Conservation (phyloP, 1,284 basidiomycete species). For the Gymnopus androsaceus region DNA sequence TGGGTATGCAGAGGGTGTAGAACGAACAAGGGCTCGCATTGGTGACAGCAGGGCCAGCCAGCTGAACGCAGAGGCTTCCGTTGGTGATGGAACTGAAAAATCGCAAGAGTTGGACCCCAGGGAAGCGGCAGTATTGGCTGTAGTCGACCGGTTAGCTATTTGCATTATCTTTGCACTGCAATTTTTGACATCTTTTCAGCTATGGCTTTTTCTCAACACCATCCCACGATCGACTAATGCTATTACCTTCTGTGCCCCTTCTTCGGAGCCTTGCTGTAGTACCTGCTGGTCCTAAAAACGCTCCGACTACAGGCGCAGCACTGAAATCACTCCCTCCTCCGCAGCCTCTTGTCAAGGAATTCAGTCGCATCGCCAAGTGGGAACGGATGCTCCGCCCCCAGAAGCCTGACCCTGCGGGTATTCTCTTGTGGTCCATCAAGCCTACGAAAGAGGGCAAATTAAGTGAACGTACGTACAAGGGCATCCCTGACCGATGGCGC, state of each 20-base stretch:
- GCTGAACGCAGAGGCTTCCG: constrained; percentile 52
- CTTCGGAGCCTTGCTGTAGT: constrained; percentile 56
- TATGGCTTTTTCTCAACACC: constrained; percentile 84
- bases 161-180: constrained; percentile 13
- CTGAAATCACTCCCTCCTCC: constrained; percentile 50
- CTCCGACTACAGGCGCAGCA: constrained; percentile 40
- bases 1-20: constrained; percentile 88
- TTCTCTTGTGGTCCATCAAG: constrained; percentile 76
- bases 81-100: constrained; percentile 60
- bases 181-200: constrained; percentile 41
- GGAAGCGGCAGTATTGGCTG: constrained; percentile 70
- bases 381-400: constrained; percentile 78
- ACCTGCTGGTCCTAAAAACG: constrained; percentile 44
- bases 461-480: constrained; percentile 85
- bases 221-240: constrained; percentile 77
- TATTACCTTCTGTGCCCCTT: constrained; percentile 65
- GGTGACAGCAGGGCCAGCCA: constrained; percentile 62
- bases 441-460: constrained; percentile 65
- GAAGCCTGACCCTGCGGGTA: constrained; percentile 73
- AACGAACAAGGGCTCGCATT: constrained; percentile 87
- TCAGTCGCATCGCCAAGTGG: constrained; percentile 82
- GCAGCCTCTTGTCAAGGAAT: constrained; percentile 61
- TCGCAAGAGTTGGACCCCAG: constrained; percentile 58
- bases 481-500: constrained; percentile 95
- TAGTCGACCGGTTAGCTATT: constrained; percentile 73